Conservation (phyloP, 2,329 filamentous ascomycete species). For the Phoma sp. region DNA sequence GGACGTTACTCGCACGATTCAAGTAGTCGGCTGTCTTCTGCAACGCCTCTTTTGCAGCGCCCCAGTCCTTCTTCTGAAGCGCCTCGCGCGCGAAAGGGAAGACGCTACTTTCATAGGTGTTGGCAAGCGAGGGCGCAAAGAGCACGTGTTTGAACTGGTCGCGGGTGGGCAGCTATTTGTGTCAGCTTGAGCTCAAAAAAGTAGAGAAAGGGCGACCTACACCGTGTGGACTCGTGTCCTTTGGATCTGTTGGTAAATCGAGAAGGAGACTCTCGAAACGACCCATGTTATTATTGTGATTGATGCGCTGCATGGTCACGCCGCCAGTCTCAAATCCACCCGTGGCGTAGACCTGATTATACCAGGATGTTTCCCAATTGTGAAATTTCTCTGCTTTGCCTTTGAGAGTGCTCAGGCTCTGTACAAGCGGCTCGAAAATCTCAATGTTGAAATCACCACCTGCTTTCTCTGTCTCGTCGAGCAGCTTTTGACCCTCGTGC, state of each 20-base stretch:
- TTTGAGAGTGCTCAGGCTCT: conserved; percentile 68
- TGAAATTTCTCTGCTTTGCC: conserved; percentile 69
- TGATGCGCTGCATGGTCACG: conserved; percentile 70
- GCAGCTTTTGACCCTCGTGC: conserved; percentile 69
- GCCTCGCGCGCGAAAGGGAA: conserved; percentile 89
- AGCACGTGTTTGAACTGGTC: conserved; percentile 94
- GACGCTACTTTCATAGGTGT: conserved; percentile 65
- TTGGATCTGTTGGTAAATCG: conserved; percentile 68
- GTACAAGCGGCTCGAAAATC: conserved; percentile 62
- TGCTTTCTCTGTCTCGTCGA: conserved; percentile 65
- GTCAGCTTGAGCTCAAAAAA: neutral
- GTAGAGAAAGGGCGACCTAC: conserved; percentile 60
- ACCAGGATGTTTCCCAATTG: conserved; percentile 79
- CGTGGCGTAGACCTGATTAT: conserved; percentile 69
- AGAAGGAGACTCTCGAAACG: conserved; percentile 83
- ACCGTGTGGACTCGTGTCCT: conserved; percentile 55
- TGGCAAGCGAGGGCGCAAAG: conserved; percentile 83
- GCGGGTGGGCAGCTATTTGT: conserved; percentile 69
- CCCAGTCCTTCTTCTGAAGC: conserved; percentile 74
- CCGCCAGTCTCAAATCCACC: conserved; percentile 78
- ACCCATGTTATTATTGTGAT: conserved; percentile 79
- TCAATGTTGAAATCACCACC: conserved; percentile 52
- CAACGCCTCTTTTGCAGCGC: conserved; percentile 69
- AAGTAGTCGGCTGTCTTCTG: conserved; percentile 75
- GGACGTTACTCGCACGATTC: conserved; percentile 61